These are phyloP conservation scores for Vitis labrusca DNA, from an alignment of 164 flowering plant genomes.

Conservation along the genomic window DNA sequence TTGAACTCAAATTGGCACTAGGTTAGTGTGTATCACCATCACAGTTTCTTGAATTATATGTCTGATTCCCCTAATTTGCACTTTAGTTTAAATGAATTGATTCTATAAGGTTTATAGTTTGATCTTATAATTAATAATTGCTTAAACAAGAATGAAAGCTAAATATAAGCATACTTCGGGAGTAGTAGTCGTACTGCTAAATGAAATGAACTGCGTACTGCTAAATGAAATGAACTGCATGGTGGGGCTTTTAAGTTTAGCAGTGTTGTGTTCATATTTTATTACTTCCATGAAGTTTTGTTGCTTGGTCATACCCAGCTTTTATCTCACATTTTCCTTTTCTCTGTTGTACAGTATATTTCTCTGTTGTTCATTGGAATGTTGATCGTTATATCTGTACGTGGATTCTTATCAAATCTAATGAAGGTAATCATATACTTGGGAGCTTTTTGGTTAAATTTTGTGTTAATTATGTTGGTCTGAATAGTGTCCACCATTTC, in stretches of 20 bases:
- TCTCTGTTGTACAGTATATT: constrained; percentile 64
- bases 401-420: constrained; percentile 87
- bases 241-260: background rate
- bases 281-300: background rate
- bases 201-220: background rate
- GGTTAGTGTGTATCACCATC: no score
- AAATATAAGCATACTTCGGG: background rate
- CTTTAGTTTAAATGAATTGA: no score
- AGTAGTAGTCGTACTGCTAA: background rate
- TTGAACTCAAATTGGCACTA: no score
- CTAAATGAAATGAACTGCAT: background rate
- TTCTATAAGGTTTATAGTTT: no score
- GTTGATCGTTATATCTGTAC: constrained; percentile 86
- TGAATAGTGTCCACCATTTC: background rate
- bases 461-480: background rate
- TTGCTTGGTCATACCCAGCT: background rate
- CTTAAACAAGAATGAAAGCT: background rate
- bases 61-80: no score
- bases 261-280: background rate
- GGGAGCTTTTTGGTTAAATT: background rate
- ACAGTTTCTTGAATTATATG: no score
- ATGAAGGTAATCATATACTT: constrained; percentile 73
- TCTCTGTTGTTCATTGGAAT: constrained; percentile 93
- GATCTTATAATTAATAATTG: no score
- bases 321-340: constrained; percentile 2